Conservation (phyloP, 1,284 basidiomycete species). For the Acaromyces ingoldii region DNA sequence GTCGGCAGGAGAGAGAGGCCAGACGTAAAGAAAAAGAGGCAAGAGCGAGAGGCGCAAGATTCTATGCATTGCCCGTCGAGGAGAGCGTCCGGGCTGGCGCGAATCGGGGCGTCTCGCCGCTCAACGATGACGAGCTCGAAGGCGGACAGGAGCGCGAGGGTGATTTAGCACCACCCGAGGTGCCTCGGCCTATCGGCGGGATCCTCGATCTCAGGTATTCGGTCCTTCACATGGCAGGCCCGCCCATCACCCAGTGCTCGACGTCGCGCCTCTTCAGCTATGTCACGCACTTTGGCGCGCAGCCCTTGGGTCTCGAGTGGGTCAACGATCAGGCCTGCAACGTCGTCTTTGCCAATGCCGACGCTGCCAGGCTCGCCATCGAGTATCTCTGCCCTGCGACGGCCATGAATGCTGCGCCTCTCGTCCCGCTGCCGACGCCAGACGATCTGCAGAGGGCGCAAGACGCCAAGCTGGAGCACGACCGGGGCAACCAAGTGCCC, state of each 20-base stretch:
- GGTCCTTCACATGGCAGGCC: slow-evolving; percentile 40
- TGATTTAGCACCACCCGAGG: slow-evolving; percentile 3
- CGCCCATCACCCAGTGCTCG: slow-evolving; percentile 47
- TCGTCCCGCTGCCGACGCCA: background rate
- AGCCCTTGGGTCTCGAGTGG: slow-evolving; percentile 48
- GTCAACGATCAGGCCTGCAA: slow-evolving; percentile 43
- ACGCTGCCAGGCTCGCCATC: slow-evolving; percentile 28
- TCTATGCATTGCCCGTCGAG: slow-evolving; percentile 32
- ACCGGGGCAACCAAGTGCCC: background rate
- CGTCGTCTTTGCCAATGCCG: slow-evolving; percentile 39
- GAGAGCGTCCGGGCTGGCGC: slow-evolving; percentile 31
- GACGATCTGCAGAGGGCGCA: slow-evolving; percentile 9
- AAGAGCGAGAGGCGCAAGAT: slow-evolving; percentile 8
- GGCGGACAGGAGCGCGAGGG: slow-evolving; percentile 2
- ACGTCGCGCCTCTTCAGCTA: slow-evolving; percentile 48
- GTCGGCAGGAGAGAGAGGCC: background rate
- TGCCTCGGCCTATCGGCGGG: slow-evolving; percentile 16
- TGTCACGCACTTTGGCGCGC: slow-evolving; percentile 40
- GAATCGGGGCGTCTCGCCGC: slow-evolving; percentile 16
- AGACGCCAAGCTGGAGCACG: slow-evolving; percentile 16
- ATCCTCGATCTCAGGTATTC: slow-evolving; percentile 32
- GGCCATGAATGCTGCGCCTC: background rate
- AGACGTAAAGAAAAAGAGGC: background rate
- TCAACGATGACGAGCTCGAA: slow-evolving; percentile 11
- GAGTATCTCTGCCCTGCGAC: slow-evolving; percentile 30